Evolutionary conservation across 345 rosid species (phyloP).

Genomic region (Trapa incisa): DNA sequence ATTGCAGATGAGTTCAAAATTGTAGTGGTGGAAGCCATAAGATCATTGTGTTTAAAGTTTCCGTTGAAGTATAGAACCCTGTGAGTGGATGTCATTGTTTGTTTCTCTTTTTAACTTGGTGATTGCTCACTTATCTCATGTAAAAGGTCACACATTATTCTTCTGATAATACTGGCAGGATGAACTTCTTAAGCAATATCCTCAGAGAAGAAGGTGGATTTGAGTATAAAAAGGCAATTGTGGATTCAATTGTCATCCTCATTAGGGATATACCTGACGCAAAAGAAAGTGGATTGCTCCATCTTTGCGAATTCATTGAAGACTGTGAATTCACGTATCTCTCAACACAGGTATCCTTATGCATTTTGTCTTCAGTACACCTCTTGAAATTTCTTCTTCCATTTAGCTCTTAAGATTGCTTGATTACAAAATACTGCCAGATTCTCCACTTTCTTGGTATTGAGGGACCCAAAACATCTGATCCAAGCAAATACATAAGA

Average conservation of each 20-base stretch:
- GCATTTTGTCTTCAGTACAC: not conserved
- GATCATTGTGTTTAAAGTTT: too few relatives aligned
- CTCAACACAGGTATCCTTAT: slow-evolving; percentile 67
- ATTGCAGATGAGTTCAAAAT: not conserved
- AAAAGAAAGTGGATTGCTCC: slow-evolving; percentile 92
- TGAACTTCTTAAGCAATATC: slow-evolving; percentile 97
- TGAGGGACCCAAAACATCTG: slow-evolving; percentile 93
- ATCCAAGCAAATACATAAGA: slow-evolving; percentile 90
- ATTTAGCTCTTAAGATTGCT: not conserved
- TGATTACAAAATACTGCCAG: slow-evolving; percentile 18
- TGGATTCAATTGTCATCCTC: slow-evolving; percentile 91
- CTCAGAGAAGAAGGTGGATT: slow-evolving; percentile 99
- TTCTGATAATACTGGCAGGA: slow-evolving; percentile 34
- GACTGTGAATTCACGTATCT: slow-evolving; percentile 99
- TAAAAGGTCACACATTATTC: not conserved
- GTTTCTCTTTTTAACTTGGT: too few relatives aligned
- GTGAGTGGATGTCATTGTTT: too few relatives aligned
- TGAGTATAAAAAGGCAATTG: slow-evolving; percentile 94
- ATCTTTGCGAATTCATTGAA: slow-evolving; percentile 96
- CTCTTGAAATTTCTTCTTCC: not conserved
- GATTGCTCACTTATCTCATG: not conserved
- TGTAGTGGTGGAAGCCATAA: too few relatives aligned
- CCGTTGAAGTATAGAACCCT: too few relatives aligned
- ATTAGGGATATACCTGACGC: slow-evolving; percentile 99
- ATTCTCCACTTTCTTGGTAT: slow-evolving; percentile 94